These are phyloP conservation scores for Hypoxylon fuscum DNA, from an alignment of 495 filamentous ascomycete species.

Conservation along the genomic window DNA sequence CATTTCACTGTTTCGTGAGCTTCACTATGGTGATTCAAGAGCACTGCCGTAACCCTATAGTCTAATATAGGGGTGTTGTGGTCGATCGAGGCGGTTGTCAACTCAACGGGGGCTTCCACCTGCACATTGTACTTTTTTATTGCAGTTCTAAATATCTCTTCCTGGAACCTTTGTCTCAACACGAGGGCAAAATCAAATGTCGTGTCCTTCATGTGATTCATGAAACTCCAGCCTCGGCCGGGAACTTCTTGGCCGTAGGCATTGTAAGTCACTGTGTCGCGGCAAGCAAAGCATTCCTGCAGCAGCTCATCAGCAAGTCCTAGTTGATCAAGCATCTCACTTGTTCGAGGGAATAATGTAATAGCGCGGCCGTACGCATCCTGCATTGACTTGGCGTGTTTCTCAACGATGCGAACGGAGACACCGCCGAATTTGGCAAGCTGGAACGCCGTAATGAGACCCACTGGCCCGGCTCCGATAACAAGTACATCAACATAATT, in stretches of 20 bases:
- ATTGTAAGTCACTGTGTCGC: constrained; percentile 57
- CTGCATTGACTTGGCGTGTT: constrained; percentile 44
- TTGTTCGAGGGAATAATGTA: constrained; percentile 53
- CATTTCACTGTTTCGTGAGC: constrained; percentile 38
- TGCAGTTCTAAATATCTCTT: constrained; percentile 51
- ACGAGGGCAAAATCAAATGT: constrained; percentile 51
- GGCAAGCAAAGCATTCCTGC: constrained; percentile 62
- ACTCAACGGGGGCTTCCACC: constrained; percentile 49
- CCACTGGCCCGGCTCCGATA: constrained; percentile 73
- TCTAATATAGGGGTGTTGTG: constrained; percentile 34
- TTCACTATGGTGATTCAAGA: constrained; percentile 32
- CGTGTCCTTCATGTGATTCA: constrained; percentile 48
- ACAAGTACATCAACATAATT: constrained; percentile 62
- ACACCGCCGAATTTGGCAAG: constrained; percentile 64
- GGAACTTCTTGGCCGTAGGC: constrained; percentile 39
- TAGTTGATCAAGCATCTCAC: constrained; percentile 58
- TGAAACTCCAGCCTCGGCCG: constrained; percentile 45
- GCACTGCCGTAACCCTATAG: constrained; percentile 41
- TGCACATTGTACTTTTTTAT: constrained; percentile 40
- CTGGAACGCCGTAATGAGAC: constrained; percentile 71
- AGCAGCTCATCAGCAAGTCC: constrained; percentile 45
- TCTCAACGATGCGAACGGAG: constrained; percentile 55
- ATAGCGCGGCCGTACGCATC: constrained; percentile 55
- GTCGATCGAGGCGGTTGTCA: constrained; percentile 45
- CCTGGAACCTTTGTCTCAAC: constrained; percentile 55